Percentiles rank a stretch among this genome's conserved stretches.
These are phyloP conservation scores for Casaregolazyma lundiana DNA, from an alignment of 1,139 yeast species.

Conservation along the genomic window DNA sequence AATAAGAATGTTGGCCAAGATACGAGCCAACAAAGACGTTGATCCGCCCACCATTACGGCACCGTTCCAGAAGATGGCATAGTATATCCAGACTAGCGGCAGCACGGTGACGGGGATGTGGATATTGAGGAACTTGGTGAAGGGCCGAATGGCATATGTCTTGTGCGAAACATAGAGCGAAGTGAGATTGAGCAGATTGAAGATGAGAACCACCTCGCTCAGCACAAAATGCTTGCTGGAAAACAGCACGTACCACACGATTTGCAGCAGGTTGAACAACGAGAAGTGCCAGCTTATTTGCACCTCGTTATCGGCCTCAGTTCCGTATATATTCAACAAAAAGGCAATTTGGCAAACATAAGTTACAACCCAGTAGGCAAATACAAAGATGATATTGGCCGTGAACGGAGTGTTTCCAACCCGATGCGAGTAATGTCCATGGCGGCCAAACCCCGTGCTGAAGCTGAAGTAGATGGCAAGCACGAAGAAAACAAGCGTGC, in stretches of 20 bases:
- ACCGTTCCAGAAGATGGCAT: constrained; percentile 78
- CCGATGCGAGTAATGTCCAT: constrained; percentile 8
- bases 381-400: constrained; percentile 48
- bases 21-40: constrained; percentile 49
- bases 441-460: constrained; percentile 12
- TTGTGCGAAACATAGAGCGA: constrained; percentile 55
- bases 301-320: constrained; percentile 33
- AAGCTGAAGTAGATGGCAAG: constrained; percentile 13
- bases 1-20: constrained; percentile 65
- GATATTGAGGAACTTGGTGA: constrained; percentile 49
- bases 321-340: constrained; percentile 45
- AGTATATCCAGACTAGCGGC: constrained; percentile 71
- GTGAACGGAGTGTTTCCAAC: constrained; percentile 61
- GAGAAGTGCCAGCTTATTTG: constrained; percentile 59
- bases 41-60: constrained; percentile 62
- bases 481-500: constrained; percentile 9
- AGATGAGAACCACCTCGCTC: constrained; percentile 52
- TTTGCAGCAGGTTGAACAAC: constrained; percentile 53
- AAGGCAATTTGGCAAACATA: constrained; percentile 52
- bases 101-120: constrained; percentile 64
- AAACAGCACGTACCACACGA: constrained; percentile 59
- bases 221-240: constrained; percentile 49
- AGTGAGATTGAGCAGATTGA: constrained; percentile 56
- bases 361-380: constrained; percentile 55
- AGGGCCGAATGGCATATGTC: constrained; percentile 52